These are phyloP conservation scores for Penicillium malachiteum DNA, from an alignment of 495 filamentous ascomycete genomes.

Conservation along the genomic window DNA sequence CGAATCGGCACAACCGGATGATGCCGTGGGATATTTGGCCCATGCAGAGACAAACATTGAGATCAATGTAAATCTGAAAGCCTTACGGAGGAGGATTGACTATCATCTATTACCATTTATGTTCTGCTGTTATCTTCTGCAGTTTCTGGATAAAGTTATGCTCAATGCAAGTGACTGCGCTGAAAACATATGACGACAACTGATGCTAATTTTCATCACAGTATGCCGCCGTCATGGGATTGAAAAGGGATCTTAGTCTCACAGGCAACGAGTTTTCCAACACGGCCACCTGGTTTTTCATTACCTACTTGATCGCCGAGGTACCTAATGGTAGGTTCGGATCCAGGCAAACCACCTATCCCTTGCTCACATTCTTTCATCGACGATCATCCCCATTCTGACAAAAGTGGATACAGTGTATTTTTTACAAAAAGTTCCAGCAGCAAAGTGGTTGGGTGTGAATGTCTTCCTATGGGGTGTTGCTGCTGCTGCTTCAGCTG, in stretches of 20 bases:
- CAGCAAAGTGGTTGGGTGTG: slow-evolving; percentile 52
- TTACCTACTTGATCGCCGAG: slow-evolving; percentile 54
- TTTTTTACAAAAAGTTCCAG: slow-evolving; percentile 45
- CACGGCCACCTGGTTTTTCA: slow-evolving; percentile 53
- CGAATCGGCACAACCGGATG: slow-evolving; percentile 22
- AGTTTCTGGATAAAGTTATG: slow-evolving; percentile 67
- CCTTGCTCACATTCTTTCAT: neutral
- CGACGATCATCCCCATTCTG: neutral
- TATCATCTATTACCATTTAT: slow-evolving; percentile 53
- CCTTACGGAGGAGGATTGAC: slow-evolving; percentile 45
- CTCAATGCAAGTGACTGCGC: slow-evolving; percentile 45
- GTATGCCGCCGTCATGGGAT: slow-evolving; percentile 60
- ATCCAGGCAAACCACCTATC: slow-evolving; percentile 1
- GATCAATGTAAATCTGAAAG: slow-evolving; percentile 16
- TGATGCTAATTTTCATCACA: neutral
- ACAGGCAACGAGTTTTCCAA: slow-evolving; percentile 53
- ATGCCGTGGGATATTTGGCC: slow-evolving; percentile 36
- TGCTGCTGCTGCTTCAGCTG: slow-evolving; percentile 25
- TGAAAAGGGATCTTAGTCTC: slow-evolving; percentile 47
- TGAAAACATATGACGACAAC: neutral
- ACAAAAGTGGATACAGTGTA: slow-evolving; percentile 14
- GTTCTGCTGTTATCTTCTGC: slow-evolving; percentile 62
- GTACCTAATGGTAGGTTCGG: slow-evolving; percentile 49
- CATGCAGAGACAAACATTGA: slow-evolving; percentile 8
- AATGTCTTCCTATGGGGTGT: slow-evolving; percentile 53